Evolutionary conservation across 768 basidiomycete species (phyloP).

Genomic region (Tylopilus subfusipes): DNA sequence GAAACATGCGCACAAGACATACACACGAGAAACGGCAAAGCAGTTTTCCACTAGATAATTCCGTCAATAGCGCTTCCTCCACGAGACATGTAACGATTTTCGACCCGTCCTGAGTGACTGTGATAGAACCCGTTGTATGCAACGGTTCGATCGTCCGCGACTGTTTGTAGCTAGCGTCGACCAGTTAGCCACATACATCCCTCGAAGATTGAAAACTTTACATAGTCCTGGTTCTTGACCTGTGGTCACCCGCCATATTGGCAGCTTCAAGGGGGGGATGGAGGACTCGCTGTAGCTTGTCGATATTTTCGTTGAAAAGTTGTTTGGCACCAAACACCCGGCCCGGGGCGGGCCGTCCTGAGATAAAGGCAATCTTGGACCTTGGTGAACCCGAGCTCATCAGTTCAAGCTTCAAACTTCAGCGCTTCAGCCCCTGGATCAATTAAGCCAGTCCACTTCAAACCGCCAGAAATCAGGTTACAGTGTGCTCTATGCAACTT

Average conservation of each 20-base stretch:
- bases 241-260: constrained; percentile 27
- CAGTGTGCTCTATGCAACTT: background rate
- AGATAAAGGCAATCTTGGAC: no score
- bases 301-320: constrained; percentile 2
- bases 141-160: constrained; percentile 68
- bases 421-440: no score
- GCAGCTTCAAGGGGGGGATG: background rate
- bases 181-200: constrained; percentile 8
- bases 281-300: background rate
- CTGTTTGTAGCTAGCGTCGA: constrained; percentile 64
- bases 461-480: no score
- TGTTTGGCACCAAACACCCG: constrained; percentile 12
- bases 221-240: constrained; percentile 46
- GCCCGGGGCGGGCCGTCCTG: background rate
- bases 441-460: no score
- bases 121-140: constrained; percentile 86
- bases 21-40: constrained; percentile 85
- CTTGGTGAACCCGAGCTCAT: no score
- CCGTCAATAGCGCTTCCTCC: constrained; percentile 81
- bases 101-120: constrained; percentile 72
- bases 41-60: constrained; percentile 66
- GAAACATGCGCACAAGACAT: constrained; percentile 32
- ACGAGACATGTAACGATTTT: constrained; percentile 83
- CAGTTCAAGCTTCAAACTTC: no score
- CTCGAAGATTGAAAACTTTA: constrained; percentile 1